Evolutionary conservation across 441 rosid species (phyloP), one percentile per base, ranked within the genome.

Genomic region (Mallotus repandus): DNA sequence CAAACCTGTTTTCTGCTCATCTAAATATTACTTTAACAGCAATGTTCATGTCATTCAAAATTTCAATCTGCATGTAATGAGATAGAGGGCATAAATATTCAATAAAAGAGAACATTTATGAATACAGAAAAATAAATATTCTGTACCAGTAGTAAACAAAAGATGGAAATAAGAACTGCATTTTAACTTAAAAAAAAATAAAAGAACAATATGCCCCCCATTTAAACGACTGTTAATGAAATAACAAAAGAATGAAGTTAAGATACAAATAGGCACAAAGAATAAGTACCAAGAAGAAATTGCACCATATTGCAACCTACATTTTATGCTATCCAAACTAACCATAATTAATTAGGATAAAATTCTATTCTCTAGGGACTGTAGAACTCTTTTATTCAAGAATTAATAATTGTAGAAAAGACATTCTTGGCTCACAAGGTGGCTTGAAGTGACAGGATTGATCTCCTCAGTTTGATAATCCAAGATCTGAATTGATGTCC

Each of bases 1-100:
- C 80, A 74, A 68, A 87, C 86, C 89, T 78, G 76, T 74, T 80
- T 53, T 64, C 62, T 46, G 38, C 49, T 72, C 81, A 83, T 68
- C 77, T 68, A 83, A 80, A 73, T 64, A 77, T 68, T 72, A 50
- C 75, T 75, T 79, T 78, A 77, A 71, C 68, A 32, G 53, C 81
- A 50, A 16, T 9, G 16, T 22, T 74, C 71, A 62, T 58, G 74
- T 48, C 72, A 63, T 56, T 77, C 71, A 75, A 69, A 74, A 80
- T 29, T 32, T 18, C 57, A 46, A 46, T 65, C 80, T 72, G 73
- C 68, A 60, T 53, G 35, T 7, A 59, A 52, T 46, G 19, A 63
- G 52, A 64, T 18, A 32, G 19, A 70, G 43, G 9, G 25, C 38
- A 55, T 64, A 65, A 75, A 25, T 32, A 32, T 32, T n/a, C 19